Conservation (phyloP, 192 early-diverging fungal genomes). For the Coemansia sp. region DNA sequence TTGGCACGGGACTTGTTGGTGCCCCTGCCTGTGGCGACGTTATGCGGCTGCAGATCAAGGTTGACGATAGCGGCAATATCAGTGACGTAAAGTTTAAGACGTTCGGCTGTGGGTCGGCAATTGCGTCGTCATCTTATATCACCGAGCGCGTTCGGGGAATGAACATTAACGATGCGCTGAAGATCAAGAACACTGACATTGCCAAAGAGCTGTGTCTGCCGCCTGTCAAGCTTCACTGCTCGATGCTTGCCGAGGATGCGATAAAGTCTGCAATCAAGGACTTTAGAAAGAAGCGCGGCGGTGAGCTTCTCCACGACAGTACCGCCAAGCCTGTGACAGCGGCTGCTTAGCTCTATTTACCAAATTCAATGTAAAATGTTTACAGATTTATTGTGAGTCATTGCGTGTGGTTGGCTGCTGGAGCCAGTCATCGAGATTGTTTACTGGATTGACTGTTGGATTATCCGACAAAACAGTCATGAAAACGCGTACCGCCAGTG, state of each 20-base stretch:
- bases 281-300: slow-evolving; percentile 80
- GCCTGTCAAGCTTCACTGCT: slow-evolving; percentile 98
- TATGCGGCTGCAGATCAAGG: slow-evolving; percentile 95
- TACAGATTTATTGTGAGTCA: not conserved
- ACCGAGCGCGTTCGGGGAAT: slow-evolving; percentile 95
- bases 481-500: slow-evolving; percentile 23
- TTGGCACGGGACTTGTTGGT: slow-evolving; percentile 95
- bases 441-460: not conserved
- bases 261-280: slow-evolving; percentile 99
- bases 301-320: slow-evolving; percentile 21
- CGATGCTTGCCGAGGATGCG: slow-evolving; percentile 98
- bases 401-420: not conserved
- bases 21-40: slow-evolving; percentile 87
- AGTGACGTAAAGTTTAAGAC: slow-evolving; percentile 98
- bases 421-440: slow-evolving; percentile 13
- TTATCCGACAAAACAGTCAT: slow-evolving; percentile 24
- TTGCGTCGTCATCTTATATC: slow-evolving; percentile 86
- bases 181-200: slow-evolving; percentile 97
- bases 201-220: slow-evolving; percentile 93
- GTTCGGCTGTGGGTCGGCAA: slow-evolving; percentile 96
- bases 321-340: slow-evolving; percentile 13
- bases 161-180: slow-evolving; percentile 83
- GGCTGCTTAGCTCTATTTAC: not conserved
- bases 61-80: slow-evolving; percentile 93
- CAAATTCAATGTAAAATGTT: slow-evolving; percentile 7